Conservation (phyloP, 148 eudicot genomes). For the Oxyria digyna region DNA sequence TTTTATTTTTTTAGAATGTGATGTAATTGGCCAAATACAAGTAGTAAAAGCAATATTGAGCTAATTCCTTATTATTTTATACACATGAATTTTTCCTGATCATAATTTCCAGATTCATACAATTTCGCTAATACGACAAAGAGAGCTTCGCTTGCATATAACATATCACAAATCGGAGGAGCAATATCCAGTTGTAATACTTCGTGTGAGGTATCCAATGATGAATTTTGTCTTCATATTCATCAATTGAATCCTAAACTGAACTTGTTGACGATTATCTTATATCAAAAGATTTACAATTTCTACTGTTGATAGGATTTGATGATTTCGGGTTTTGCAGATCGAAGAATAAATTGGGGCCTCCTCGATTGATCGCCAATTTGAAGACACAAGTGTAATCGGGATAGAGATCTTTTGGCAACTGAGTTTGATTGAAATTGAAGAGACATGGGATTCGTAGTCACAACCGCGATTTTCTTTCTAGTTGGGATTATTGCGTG, state of each 20-base stretch:
- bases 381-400: not conserved
- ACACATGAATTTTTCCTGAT: too few species aligned
- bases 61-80: too few species aligned
- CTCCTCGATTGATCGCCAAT: not conserved
- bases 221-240: not conserved
- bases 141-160: not conserved
- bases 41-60: too few species aligned
- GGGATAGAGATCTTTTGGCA: not conserved
- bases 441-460: slow-evolving; percentile 18
- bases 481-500: slow-evolving; percentile 66
- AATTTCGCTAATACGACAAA: not conserved
- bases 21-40: too few species aligned
- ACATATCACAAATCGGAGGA: not conserved
- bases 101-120: not conserved
- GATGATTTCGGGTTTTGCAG: not conserved
- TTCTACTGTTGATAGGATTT: not conserved
- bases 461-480: slow-evolving; percentile 62
- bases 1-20: too few species aligned
- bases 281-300: not conserved
- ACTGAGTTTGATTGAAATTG: not conserved
- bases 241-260: not conserved
- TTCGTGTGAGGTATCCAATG: not conserved
- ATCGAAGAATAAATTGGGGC: not conserved
- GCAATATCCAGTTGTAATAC: not conserved
- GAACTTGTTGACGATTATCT: not conserved